Base-by-base conservation (phyloP, 345 rosid genomes). In the Leavenworthia alabamica region DNA sequence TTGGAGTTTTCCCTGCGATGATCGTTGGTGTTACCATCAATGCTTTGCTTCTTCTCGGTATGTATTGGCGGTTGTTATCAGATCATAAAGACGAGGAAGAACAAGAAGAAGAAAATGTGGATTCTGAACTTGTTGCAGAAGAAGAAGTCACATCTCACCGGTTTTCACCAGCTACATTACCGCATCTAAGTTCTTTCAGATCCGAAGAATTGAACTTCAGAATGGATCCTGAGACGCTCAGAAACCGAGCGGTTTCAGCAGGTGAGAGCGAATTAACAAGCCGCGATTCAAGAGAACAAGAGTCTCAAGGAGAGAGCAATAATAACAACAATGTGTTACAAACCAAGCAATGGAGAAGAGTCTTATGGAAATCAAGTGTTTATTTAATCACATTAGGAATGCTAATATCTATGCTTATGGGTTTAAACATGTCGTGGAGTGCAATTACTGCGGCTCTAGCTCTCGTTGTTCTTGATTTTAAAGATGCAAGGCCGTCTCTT, bases 341-440 rank as follows among this genome's bases (percentile, higher is more conserved):
- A 16, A 24, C 16, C 47, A 60, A 60, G 73, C 62, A 10, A 19
- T 79, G 86, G 95, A 86, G 79, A 74, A 71, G 75, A 54, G 51
- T 49, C 15, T 16, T 81, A 6, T 80, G 87, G 96, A 88, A 86
- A 56, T 51, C 77, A 2, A 62, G 86, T 71, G 90, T 88, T 43
- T 86, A 86, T 59, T 52, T 82, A 11, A 76, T 83, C 22, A 84
- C 92, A 0, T 0, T 84, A 3, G 95, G 95, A 6, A 83, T 88
- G 96, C 15, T 91, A 45, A 49, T 82, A 56, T 78, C 91, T 58
- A 40, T 91, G 68, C 74, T 88, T 32, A 40, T 77, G 71, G 98
- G 96, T 49, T 77, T 84, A 37, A 79, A 88, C 69, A 86, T 91
- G 98, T 88, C 96, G 0, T 91, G 98, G 98, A 84, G 86, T 11